Base-by-base conservation (phyloP, 139 green algal genomes). In the Tetraselmis striata region DNA sequence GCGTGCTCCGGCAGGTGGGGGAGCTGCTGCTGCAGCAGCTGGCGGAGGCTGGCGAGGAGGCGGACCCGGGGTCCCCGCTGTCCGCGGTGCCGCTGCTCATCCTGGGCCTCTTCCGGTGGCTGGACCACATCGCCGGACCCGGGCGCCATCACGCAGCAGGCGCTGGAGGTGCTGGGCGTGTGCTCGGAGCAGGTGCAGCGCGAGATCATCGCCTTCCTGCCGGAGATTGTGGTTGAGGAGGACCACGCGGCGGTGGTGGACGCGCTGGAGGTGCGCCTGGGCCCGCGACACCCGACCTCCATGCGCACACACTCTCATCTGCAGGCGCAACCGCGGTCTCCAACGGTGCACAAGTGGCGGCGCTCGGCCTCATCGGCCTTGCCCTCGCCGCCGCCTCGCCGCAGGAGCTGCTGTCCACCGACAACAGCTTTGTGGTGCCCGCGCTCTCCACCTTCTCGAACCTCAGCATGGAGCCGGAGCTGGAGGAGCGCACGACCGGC, bases 21-120 rank as follows among this genome's bases (percentile, higher is more conserved):
- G 2, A 76, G 26, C 23, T 81, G 58, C 79, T 89, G 79, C 75
- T 87, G 74, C 67, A 87, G 23, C 59, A 58, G 26, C 58, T 88
- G 59, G 2, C 45, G 11, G 75, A 78, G 75, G 26, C 23, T 23
- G 79, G 59, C 28, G 79, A 28, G 0, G 78, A 75, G 0, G 32
- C 25, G 25, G 84, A 32, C 1, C 77, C 83, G 28, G 78, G 81
- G 28, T 27, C 30, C 18, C 45, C 45, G 11, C 45, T 67, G 11
- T 67, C 45, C 28, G 18, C 58, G 29, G n/a, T 87, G 28, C 29
- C 85, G 23, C 59, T 75, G 28, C 85, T 88, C 28, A 81, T 90
- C 0, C 78, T 90, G 28, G 86, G 86, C 26, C 85, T 86, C 32
- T 88, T 90, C 75, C 67, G 86, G 31, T 90, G 83, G 83, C 75